Percentiles rank a stretch among this genome's conserved stretches.
These are phyloP conservation scores for Microdochium paspali DNA, from an alignment of 2,329 filamentous ascomycete genomes.

Conservation along the genomic window DNA sequence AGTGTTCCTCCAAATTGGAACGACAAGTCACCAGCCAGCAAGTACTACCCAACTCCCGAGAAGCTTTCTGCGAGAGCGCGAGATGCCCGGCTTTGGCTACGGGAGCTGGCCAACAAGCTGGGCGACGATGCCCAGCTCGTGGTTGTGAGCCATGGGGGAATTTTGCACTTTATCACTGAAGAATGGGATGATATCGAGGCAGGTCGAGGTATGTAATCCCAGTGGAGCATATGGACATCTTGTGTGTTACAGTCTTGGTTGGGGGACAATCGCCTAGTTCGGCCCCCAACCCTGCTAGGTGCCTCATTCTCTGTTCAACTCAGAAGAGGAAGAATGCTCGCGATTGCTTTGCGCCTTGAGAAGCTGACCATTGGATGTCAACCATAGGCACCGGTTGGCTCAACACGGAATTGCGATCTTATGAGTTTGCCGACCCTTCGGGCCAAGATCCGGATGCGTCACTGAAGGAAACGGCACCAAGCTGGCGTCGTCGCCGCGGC, in stretches of 20 bases:
- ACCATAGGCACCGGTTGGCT: slow-evolving; percentile 58
- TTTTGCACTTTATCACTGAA: slow-evolving; percentile 76
- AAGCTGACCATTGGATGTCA: not conserved
- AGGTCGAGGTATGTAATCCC: slow-evolving; percentile 23
- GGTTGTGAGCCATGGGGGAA: slow-evolving; percentile 74
- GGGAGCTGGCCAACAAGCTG: slow-evolving; percentile 29
- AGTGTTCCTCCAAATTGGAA: slow-evolving; percentile 62
- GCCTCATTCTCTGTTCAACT: too few relatives aligned
- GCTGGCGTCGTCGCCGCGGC: slow-evolving; percentile 34
- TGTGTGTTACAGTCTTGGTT: too few relatives aligned
- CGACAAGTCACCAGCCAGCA: slow-evolving; percentile 43
- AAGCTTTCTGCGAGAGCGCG: slow-evolving; percentile 53
- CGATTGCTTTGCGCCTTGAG: too few relatives aligned
- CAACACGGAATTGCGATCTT: slow-evolving; percentile 66
- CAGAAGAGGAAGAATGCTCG: too few relatives aligned
- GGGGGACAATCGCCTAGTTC: too few relatives aligned
- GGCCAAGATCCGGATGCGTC: slow-evolving; percentile 37
- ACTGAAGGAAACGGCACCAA: slow-evolving; percentile 38
- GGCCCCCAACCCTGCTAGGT: too few relatives aligned
- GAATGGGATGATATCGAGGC: slow-evolving; percentile 59
- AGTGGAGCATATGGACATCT: not conserved
- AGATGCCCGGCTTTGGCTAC: slow-evolving; percentile 50
- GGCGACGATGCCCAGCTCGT: slow-evolving; percentile 54
- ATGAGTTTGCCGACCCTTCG: slow-evolving; percentile 46
- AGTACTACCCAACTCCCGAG: slow-evolving; percentile 34